Conservation (phyloP, 306 rosid genomes). For the Fragaria iinumae region DNA sequence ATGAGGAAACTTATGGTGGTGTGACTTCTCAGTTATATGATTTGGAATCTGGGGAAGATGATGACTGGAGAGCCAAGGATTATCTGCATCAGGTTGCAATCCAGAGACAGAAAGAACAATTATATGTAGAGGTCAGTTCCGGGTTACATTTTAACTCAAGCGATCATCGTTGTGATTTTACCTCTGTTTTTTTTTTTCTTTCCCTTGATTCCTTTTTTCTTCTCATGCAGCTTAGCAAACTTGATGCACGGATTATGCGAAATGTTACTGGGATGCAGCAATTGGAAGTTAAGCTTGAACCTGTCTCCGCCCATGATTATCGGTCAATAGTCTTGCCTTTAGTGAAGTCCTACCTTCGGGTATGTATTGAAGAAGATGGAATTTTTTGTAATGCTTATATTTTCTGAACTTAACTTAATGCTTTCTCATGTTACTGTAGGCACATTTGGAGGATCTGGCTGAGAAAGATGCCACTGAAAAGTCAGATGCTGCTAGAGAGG, state of each 20-base stretch:
- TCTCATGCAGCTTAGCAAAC: slow-evolving; percentile 76
- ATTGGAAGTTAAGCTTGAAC: slow-evolving; percentile 76
- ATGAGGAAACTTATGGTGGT: slow-evolving; percentile 63
- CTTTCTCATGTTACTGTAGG: slow-evolving; percentile 36
- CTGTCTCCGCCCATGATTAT: slow-evolving; percentile 76
- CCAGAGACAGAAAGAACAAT: slow-evolving; percentile 81
- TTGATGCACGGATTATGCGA: slow-evolving; percentile 72
- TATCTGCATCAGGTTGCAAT: slow-evolving; percentile 72
- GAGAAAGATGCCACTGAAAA: slow-evolving; percentile 92
- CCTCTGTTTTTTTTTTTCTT: not conserved
- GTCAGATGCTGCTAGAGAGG: slow-evolving; percentile 96
- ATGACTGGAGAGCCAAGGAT: slow-evolving; percentile 81
- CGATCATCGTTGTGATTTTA: slow-evolving; percentile 9
- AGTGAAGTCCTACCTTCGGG: slow-evolving; percentile 83
- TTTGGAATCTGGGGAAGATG: slow-evolving; percentile 86
- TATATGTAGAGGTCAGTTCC: slow-evolving; percentile 72
- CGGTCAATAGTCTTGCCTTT: slow-evolving; percentile 77
- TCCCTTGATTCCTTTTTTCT: slow-evolving; percentile 5
- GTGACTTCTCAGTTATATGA: slow-evolving; percentile 72
- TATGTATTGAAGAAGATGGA: slow-evolving; percentile 47
- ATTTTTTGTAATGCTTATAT: slow-evolving; percentile 7
- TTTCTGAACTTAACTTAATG: slow-evolving; percentile 20
- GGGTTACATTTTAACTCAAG: slow-evolving; percentile 13
- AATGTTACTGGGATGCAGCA: slow-evolving; percentile 82
- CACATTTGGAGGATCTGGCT: slow-evolving; percentile 85